Evolutionary conservation across 805 yeast genomes (phyloP).

Genomic region (Cyberlindnera nakhonratchasimensis): DNA sequence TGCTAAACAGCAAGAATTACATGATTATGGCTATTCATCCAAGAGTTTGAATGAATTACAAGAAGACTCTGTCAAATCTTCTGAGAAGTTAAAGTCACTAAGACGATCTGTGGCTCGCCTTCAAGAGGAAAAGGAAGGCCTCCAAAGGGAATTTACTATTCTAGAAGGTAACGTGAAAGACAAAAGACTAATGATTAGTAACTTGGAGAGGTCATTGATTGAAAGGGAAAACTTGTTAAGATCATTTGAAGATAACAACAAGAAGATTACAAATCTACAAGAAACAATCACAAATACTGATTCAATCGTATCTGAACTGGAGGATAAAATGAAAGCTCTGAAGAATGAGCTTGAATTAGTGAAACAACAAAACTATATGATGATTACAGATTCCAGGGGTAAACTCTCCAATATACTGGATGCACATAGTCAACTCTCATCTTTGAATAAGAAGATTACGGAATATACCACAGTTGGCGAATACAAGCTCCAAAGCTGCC

Average conservation of each 20-base stretch:
- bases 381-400: background rate
- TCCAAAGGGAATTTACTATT: slow-evolving; percentile 40
- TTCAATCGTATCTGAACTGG: slow-evolving; percentile 20
- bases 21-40: slow-evolving; percentile 35
- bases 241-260: slow-evolving; percentile 35
- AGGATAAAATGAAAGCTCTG: slow-evolving; percentile 14
- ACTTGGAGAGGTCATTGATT: slow-evolving; percentile 47
- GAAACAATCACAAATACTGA: slow-evolving; percentile 21
- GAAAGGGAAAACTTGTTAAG: slow-evolving; percentile 42
- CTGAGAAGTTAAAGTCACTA: slow-evolving; percentile 36
- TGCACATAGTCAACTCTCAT: slow-evolving; percentile 21
- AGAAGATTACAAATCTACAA: slow-evolving; percentile 26
- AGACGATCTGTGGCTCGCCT: slow-evolving; percentile 35
- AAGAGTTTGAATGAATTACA: slow-evolving; percentile 47
- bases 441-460: slow-evolving; percentile 36
- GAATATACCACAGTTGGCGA: slow-evolving; percentile 1
- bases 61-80: slow-evolving; percentile 36
- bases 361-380: background rate
- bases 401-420: background rate
- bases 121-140: slow-evolving; percentile 41
- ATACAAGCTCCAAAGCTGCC: slow-evolving; percentile 2
- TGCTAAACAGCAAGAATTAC: slow-evolving; percentile 33
- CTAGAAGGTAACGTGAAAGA: slow-evolving; percentile 53
- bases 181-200: slow-evolving; percentile 46
- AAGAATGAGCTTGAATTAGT: slow-evolving; percentile 12